A percentile compares a stretch with the other conserved stretches of the same genome.
These are phyloP conservation scores for Ephemerocybe angulata DNA, from an alignment of 768 basidiomycete genomes.

Conservation along the genomic window DNA sequence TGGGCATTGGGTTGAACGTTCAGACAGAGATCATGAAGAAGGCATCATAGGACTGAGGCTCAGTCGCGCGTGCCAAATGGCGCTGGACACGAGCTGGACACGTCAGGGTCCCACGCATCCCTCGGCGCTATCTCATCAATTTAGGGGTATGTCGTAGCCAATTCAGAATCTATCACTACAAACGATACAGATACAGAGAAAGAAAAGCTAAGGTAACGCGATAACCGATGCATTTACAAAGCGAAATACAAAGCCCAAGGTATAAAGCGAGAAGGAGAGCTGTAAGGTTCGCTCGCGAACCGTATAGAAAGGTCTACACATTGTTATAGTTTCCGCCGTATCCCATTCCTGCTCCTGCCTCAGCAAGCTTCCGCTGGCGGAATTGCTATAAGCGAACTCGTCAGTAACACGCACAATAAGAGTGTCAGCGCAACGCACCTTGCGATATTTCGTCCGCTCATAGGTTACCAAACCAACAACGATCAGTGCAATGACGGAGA, in stretches of 20 bases:
- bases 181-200: not conserved
- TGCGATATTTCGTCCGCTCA: constrained; percentile 84
- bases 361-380: constrained; percentile 69
- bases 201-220: not conserved
- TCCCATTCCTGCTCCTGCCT: constrained; percentile 53
- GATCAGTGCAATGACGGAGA: constrained; percentile 78
- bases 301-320: constrained; percentile 4
- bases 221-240: not conserved
- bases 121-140: not conserved
- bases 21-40: constrained; percentile 6
- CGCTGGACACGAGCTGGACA: constrained; percentile 11
- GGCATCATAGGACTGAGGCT: not conserved
- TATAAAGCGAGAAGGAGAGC: constrained; percentile 2
- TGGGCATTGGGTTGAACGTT: not conserved
- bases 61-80: not conserved
- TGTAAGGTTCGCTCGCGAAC: constrained; percentile 11
- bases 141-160: not conserved
- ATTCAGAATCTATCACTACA: constrained; percentile 1
- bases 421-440: constrained; percentile 41
- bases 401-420: constrained; percentile 4
- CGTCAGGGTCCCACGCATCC: constrained; percentile 10
- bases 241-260: not conserved
- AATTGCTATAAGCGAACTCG: constrained; percentile 49
- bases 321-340: constrained; percentile 43
- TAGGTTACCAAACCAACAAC: constrained; percentile 83